Evolutionary conservation across 148 eudicot species (phyloP).

Genomic region (Diospyros lotus): DNA sequence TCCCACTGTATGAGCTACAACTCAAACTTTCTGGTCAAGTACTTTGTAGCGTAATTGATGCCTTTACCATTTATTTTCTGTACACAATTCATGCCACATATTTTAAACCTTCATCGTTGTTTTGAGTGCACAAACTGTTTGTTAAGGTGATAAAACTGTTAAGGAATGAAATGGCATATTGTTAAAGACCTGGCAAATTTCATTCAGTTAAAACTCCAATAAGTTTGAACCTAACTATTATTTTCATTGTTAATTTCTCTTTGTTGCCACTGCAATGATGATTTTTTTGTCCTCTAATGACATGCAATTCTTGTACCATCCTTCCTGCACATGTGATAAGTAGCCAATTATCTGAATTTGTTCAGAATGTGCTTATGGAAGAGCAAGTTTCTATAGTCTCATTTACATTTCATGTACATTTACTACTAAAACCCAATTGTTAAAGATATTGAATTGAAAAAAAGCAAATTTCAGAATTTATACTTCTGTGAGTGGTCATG

Average conservation of each 20-base stretch:
- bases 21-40: neutral
- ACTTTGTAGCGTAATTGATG: neutral
- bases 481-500: neutral
- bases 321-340: neutral
- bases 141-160: neutral
- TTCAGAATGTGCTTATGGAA: neutral
- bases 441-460: neutral
- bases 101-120: neutral
- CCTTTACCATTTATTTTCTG: neutral
- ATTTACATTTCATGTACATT: neutral
- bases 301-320: neutral
- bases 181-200: neutral
- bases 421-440: neutral
- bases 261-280: neutral
- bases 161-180: neutral
- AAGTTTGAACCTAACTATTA: neutral
- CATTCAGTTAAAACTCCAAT: neutral
- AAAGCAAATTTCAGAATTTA: neutral
- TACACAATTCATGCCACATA: neutral
- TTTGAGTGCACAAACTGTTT: neutral
- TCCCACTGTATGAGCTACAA: slow-evolving; percentile 66
- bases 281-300: neutral
- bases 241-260: neutral
- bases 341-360: neutral
- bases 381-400: neutral